Base-by-base conservation (phyloP, 2,329 filamentous ascomycete genomes). In the Magnaporthiopsis poae region DNA sequence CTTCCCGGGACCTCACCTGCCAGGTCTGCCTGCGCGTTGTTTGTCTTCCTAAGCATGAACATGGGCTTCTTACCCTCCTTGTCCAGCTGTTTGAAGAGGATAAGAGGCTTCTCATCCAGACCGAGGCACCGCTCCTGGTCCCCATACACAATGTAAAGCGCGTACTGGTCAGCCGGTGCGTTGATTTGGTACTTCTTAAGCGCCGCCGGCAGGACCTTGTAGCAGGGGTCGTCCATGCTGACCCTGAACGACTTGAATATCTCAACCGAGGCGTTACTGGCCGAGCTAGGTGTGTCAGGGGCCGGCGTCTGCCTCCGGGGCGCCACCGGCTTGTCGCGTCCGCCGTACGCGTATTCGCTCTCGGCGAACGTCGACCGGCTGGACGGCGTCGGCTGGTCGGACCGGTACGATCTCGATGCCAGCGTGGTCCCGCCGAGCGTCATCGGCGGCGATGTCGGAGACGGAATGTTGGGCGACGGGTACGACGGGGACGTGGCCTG, bases 221-320 rank as follows among this genome's bases (percentile, higher is more conserved):
- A 90, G 79, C 95, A 99, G 2, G 95, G 95, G 74, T 99, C 95
- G 71, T 99, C 95, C 85, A 98, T 96, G 75, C 91, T 95, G 69
- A 99, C 95, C 59, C 94, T 89, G 84, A 99, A 99, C 1, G 91
- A 96, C 77, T 99, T 99, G 87, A 98, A 98, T 68, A 99, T 97
- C 77, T 99, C 95, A 68, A 97, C 93, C 1, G 86, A 86, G 15
- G 83, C 80, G 68, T 83, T 84, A 72, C 80, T 81, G 33, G 80
- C 77, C 39, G 39, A 46, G 67, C 80, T 82, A 0, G 86, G 84
- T 0, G 86, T 87, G 69, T 88, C 86, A 27, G 85, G 84, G 2
- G 84, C 84, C 0, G 86, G 86, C 1, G 86, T 88, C 74, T 86
- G 85, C 62, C 86, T 80, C 67, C 85, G 81, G n/a, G 84, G 84